Percentiles rank a stretch among this genome's conserved stretches.
Conservation (phyloP, 345 rosid species). For the Salix caprea region DNA sequence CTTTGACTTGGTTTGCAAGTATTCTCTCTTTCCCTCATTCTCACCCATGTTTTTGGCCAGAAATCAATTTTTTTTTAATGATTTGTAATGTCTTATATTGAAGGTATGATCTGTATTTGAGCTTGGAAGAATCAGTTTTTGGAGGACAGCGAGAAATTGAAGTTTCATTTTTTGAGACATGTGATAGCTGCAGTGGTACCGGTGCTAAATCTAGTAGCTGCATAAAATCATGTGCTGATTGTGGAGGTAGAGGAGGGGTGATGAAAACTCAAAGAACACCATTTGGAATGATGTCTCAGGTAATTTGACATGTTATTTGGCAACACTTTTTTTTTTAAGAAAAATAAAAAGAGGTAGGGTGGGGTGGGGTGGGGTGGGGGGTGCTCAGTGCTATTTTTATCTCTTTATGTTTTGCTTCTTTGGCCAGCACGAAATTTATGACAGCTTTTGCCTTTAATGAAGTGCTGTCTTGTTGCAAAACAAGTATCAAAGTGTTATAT, state of each 20-base stretch:
- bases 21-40: neutral
- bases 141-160: slow-evolving; percentile 68
- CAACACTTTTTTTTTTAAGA: no score
- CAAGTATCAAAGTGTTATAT: neutral
- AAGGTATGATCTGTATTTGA: slow-evolving; percentile 71
- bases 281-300: slow-evolving; percentile 88
- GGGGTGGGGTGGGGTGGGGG: no score
- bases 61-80: neutral
- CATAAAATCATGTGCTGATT: slow-evolving; percentile 54
- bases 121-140: slow-evolving; percentile 81
- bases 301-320: slow-evolving; percentile 13
- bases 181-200: slow-evolving; percentile 71
- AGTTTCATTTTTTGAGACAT: slow-evolving; percentile 59
- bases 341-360: no score
- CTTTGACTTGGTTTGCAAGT: neutral
- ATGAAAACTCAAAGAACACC: slow-evolving; percentile 76
- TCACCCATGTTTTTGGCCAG: neutral
- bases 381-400: no score
- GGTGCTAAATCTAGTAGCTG: slow-evolving; percentile 70
- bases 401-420: no score
- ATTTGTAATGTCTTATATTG: slow-evolving; percentile 8
- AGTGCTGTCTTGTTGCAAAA: neutral
- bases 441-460: no score
- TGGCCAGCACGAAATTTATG: no score
- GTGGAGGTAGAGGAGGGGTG: slow-evolving; percentile 81